Evolutionary conservation across 352 stramenopile genomes (phyloP), one percentile per base, ranked within the genome.

Genomic region (Phytopythium chamaehyphon): DNA sequence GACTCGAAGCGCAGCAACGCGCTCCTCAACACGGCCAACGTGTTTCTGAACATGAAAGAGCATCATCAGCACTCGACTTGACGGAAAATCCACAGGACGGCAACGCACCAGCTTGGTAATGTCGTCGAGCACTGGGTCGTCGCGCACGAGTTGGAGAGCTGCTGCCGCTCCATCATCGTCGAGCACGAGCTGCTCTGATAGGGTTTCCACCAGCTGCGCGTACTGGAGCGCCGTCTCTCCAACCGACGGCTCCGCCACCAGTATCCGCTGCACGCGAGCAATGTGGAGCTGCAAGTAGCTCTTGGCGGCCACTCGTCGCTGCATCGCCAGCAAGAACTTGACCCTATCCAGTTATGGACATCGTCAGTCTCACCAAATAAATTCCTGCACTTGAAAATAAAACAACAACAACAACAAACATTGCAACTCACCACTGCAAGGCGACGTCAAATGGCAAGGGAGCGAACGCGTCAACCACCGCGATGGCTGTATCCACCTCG

Each of bases 301-400:
- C 22, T 62, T 47, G 0, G 75, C 78, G 18, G 61, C 40, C 2
- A 54, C 31, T 51, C 47, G 51, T 19, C 55, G 73, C 33, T 80
- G 70, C 78, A 89, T 89, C 15, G 71, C 75, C 3, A 86, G 45
- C 11, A 89, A 53, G 51, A 89, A 87, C 28, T 83, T 81, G 51
- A 77, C 74, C 69, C 69, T 79, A 26, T 8, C 12, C 19, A 28
- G n/a, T 28, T 3, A 47, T 0, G 23, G 11, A 44, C 15, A 33
- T 2, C 21, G 43, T 19, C 16, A 50, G 42, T 31, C 45, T n/a
- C n/a, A n/a, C n/a, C n/a, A n/a, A n/a, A n/a, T n/a, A n/a, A n/a
- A n/a, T n/a, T n/a, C n/a, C n/a, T n/a, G n/a, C n/a, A n/a, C n/a
- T n/a, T n/a, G n/a, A n/a, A n/a, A n/a, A n/a, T n/a, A n/a, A n/a